Evolutionary conservation across 495 filamentous ascomycete species (phyloP).

Genomic region (Penicillium taxi): DNA sequence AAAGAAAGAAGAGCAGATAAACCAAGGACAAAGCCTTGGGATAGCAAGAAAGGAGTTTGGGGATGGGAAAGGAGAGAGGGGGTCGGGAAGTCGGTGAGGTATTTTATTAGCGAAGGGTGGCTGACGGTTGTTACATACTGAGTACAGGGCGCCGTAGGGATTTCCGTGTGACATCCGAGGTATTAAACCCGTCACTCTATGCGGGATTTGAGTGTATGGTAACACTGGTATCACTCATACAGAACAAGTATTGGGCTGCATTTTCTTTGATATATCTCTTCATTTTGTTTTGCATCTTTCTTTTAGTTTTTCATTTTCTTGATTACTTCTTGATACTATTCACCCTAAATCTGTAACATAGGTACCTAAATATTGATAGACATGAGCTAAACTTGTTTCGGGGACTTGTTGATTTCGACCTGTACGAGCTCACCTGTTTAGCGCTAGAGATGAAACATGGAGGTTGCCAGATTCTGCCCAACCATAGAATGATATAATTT

Average conservation of each 20-base stretch:
- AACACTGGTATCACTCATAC: neutral
- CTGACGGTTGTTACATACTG: conserved; percentile 12
- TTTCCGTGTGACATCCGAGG: conserved; percentile 2
- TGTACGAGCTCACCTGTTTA: too few species aligned
- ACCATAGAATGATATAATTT: too few species aligned
- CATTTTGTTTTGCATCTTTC: neutral
- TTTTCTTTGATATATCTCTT: neutral
- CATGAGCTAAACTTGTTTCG: too few species aligned
- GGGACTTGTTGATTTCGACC: too few species aligned
- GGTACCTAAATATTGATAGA: too few species aligned
- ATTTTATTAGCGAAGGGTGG: conserved; percentile 21
- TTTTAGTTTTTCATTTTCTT: neutral
- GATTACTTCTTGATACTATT: too few species aligned
- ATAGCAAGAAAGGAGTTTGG: conserved; percentile 9
- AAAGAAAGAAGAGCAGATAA: conserved; percentile 8
- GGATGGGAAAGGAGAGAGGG: conserved; percentile 14
- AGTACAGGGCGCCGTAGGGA: conserved; percentile 7
- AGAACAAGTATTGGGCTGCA: conserved; percentile 1
- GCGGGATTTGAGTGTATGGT: conserved; percentile 3
- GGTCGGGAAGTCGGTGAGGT: conserved; percentile 26
- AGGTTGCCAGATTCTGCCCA: too few species aligned
- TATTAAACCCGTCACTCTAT: conserved; percentile 5
- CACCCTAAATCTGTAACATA: too few species aligned
- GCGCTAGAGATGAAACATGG: too few species aligned
- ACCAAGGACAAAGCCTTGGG: conserved; percentile 38